Evolutionary conservation across 805 yeast genomes (phyloP), one percentile per base, ranked within the genome.

Genomic region (Vanderwaltozyma tropicalis): DNA sequence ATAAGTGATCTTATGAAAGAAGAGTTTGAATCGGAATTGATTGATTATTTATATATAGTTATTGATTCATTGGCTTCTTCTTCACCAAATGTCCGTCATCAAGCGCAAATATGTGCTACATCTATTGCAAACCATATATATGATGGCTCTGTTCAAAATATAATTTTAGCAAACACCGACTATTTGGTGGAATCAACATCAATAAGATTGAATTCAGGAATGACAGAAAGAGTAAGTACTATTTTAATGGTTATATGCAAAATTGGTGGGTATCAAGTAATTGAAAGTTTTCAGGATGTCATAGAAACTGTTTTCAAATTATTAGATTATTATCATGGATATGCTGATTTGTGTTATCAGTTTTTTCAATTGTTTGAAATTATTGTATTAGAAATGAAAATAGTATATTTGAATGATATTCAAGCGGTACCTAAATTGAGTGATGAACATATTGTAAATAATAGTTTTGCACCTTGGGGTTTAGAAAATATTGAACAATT

Each of bases 271-370:
- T 63, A 71, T 9, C 64, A 71, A 22, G 63, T 86, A 18, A 62
- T 86, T 12, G 67, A 69, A 24, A 84, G 76, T 41, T 66, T 89
- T 37, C 73, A 68, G 35, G 97, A 89, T 55, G 67, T 89, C 1
- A 63, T 89, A 15, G 72, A 76, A 34, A 75, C 87, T 3, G 69
- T 86, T 44, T 86, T 89, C 55, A 74, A 78, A 15, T 62, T 88
- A 26, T 66, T 89, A 35, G 97, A 89, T 59, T 67, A 77, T 37
- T 89, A 80, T 51, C 95, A 88, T 59, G 94, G 89, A 0, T 89
- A 89, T 55, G 63, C 77, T 2, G 64, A 68, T 13, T 62, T 92
- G 14, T 78, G 84, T 38, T 78, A 78, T 41, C 84, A 85, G 1
- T 78, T 85, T 41, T 82, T 87, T 43, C 59, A 68, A 3, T 80